Evolutionary conservation across 2,329 filamentous ascomycete genomes (phyloP), one percentile per base, ranked within the genome.

Genomic region (Nothomitra cinnamomea): DNA sequence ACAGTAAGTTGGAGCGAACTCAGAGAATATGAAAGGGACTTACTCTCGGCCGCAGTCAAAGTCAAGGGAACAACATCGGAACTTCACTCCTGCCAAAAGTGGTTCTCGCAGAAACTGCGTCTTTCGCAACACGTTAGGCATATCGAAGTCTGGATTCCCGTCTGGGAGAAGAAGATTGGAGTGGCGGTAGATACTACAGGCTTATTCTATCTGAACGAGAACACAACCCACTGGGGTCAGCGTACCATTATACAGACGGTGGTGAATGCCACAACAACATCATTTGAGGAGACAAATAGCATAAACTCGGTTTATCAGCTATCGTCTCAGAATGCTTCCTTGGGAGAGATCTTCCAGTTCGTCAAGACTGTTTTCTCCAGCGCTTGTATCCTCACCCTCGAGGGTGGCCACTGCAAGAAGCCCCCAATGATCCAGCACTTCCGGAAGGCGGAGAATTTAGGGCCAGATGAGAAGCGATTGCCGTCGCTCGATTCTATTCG

Each of bases 351-450:
- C 1, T 85, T 87, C 58, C 67, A 69, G 51, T 82, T 85, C 56
- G 72, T 86, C 17, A 68, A 71, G 50, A 69, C 68, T 25, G 72
- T 74, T 10, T 78, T 85, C 41, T 76, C 79, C 0, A 72, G 78
- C 53, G 76, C 77, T 1, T 76, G 74, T 57, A 78, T 86, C 38
- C 68, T 88, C 61, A 87, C 83, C 0, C 70, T 87, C 15, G 83
- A 87, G 64, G 84, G 83, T n/a, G 83, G 84, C 2, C 82, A 87
- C 63, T 77, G 83, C 57, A 84, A 83, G 63, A 86, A 85, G 64
- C 80, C 83, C 2, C 83, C 83, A 4, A 79, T 80, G 65, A 80
- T 87, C 50, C 67, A 66, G 47, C 74, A 80, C 56, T 81, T 80
- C 61, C 64, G 71, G 36, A 60, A 64, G 21, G 28, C 28, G 10